A percentile compares a stretch with the other conserved stretches of the same genome.
These are phyloP conservation scores for Coemansia sp. DNA, from an alignment of 192 early-diverging fungal species.

Conservation along the genomic window DNA sequence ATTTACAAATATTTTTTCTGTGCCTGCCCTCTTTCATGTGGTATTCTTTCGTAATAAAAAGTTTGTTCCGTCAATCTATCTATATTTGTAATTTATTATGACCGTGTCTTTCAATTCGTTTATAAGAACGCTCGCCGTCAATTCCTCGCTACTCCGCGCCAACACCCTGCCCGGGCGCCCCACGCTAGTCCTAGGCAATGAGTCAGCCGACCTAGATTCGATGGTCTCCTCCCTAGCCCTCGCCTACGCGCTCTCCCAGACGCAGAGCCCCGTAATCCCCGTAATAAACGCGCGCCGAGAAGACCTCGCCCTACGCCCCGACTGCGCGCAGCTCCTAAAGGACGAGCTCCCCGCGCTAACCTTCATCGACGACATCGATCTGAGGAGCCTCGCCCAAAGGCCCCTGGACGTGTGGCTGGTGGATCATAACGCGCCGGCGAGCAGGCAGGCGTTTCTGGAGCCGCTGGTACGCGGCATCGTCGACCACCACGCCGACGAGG, in stretches of 20 bases:
- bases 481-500: conserved; percentile 52
- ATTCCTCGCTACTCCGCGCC: not conserved
- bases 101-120: not conserved
- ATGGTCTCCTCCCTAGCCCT: conserved; percentile 47
- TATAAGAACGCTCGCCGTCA: not conserved
- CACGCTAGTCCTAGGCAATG: conserved; percentile 51
- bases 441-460: conserved; percentile 27
- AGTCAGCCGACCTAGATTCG: conserved; percentile 55
- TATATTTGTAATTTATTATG: not conserved
- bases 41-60: too few species aligned
- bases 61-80: not conserved
- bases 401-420: conserved; percentile 33
- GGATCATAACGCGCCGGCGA: conserved; percentile 47
- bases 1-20: not conserved
- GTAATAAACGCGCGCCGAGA: conserved; percentile 36
- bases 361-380: conserved; percentile 43
- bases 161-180: not conserved
- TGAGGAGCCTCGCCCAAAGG: not conserved
- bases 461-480: conserved; percentile 43
- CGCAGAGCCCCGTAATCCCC: conserved; percentile 15
- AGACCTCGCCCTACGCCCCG: conserved; percentile 43
- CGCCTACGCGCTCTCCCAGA: conserved; percentile 30
- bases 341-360: conserved; percentile 12
- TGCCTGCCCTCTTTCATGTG: too few species aligned
- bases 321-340: conserved; percentile 23